Base-by-base conservation (phyloP, 169 alveolate species). In the Cryptosporidium sp. region DNA sequence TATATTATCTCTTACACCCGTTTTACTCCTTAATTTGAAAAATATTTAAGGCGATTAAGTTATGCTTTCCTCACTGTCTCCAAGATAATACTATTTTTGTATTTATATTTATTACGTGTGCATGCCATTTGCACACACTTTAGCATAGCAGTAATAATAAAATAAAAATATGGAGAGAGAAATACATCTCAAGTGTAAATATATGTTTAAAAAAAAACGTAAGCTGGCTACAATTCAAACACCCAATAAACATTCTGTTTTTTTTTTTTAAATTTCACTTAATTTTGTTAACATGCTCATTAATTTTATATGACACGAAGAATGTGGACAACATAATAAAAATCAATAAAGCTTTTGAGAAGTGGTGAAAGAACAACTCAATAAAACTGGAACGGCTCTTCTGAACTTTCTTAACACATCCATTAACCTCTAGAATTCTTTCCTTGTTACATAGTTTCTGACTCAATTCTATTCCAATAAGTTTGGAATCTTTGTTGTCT, bases 351-450 rank as follows among this genome's bases (percentile, higher is more conserved):
- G 26, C 26, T 48, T 50, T 71, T 48, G 85, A 50, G 21, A 71
- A 71, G n/a, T 71, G 43, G 14, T n/a, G 41, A n/a, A n/a, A 43
- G 18, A 51, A 16, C 14, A 65, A n/a, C 21, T 65, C 50, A 65
- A n/a, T 8, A 35, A 65, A 0, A 29, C 51, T 37, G 1, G 26
- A 0, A 65, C 23, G 4, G 23, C 29, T 33, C 9, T 33, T 12
- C 12, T 71, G 39, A 50, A 10, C 69, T 16, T 26, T 48, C 61
- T 70, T 35, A 21, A 39, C 6, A 26, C 85, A 71, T 21, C 48
- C 39, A 71, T 71, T 71, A 16, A 71, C 61, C 26, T 33, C 48
- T n/a, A 71, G 33, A 23, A 71, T 51, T 51, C 69, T 71, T 3
- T 71, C 67, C 23, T 23, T 71, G 4, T 50, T 35, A 71, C 85